Percentiles rank a stretch among this genome's conserved stretches.
Evolutionary conservation across 2,329 filamentous ascomycete genomes (phyloP).

Genomic region (Penicillium sclerotiorum): DNA sequence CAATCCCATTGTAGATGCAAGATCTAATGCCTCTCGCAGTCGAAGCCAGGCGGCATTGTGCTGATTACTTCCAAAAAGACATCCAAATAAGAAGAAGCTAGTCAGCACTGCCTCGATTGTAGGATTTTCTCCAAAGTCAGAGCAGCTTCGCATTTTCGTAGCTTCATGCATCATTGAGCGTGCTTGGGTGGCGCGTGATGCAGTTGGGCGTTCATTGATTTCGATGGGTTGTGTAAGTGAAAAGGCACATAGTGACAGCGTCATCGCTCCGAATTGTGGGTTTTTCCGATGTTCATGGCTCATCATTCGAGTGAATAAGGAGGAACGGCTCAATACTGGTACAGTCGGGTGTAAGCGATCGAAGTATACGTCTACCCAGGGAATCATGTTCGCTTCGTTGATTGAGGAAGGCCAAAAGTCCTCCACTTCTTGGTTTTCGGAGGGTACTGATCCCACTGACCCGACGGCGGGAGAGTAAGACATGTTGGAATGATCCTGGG

Average conservation of each 20-base stretch:
- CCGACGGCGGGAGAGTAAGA: conserved; percentile 23
- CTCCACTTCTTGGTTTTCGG: conserved; percentile 23
- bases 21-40: conserved; percentile 66
- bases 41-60: conserved; percentile 79
- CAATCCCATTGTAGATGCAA: conserved; percentile 44
- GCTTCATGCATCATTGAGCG: conserved; percentile 47
- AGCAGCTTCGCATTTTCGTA: conserved; percentile 47
- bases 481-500: conserved; percentile 20
- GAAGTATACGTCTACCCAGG: conserved; percentile 49
- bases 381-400: conserved; percentile 45
- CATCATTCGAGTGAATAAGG: conserved; percentile 46
- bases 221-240: conserved; percentile 50
- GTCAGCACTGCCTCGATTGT: conserved; percentile 57
- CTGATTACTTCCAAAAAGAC: conserved; percentile 69
- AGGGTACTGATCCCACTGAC: conserved; percentile 16
- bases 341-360: conserved; percentile 48
- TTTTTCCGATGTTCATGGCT: conserved; percentile 47
- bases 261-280: conserved; percentile 48
- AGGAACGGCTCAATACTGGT: conserved; percentile 44
- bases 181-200: conserved; percentile 41
- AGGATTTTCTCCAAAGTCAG: conserved; percentile 45
- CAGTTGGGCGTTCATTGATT: conserved; percentile 43
- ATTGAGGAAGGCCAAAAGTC: conserved; percentile 44
- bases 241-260: conserved; percentile 47
- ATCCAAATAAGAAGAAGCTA: conserved; percentile 76